Evolutionary conservation across 1,284 basidiomycete species (phyloP), one percentile per base, ranked within the genome.

Genomic region (Meripilus lineatus): DNA sequence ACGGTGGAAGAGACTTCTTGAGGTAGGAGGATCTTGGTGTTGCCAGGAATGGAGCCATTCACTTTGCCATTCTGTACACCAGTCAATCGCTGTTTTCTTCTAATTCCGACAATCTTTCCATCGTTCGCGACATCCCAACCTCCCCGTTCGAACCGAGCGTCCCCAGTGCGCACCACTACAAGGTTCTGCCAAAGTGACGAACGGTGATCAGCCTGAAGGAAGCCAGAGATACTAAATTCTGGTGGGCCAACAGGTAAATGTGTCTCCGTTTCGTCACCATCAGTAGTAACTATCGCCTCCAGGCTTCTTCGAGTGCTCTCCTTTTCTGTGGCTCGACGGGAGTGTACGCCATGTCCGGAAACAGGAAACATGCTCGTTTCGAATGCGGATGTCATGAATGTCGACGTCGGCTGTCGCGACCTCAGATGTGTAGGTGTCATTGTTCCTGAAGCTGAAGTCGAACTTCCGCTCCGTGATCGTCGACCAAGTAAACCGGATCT

Each of bases 341-440:
- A 81, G 53, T 88, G 81, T 18, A 82, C 70, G 7, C 88, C 87
- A 55, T 90, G 88, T 4, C 72, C 82, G 13, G 88, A 89, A 22
- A 88, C 73, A 13, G 87, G 88, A 57, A 87, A 89, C 17, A 75
- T 68, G 5, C 71, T 64, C 1, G 67, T 57, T 44, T 79, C 77
- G 18, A 69, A 67, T 6, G 62, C 57, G 8, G 62, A 59, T n/a
- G 65, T 61, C 17, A 33, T 32, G 30, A 68, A 46, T 5, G 68
- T 68, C 2, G 65, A 51, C 37, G 64, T 61, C 42, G 77, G 66
- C 25, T 72, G 67, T 38, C 75, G 71, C 3, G 70, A 62, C 17
- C 37, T 17, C 14, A 21, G 18, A 23, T 68, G 66, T 13, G 66
- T 56, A 5, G 77, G 74, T 1, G 77, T 70, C 3, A 60, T 59